Conservation (phyloP, 441 rosid species). For the Adansonia grandidieri region DNA sequence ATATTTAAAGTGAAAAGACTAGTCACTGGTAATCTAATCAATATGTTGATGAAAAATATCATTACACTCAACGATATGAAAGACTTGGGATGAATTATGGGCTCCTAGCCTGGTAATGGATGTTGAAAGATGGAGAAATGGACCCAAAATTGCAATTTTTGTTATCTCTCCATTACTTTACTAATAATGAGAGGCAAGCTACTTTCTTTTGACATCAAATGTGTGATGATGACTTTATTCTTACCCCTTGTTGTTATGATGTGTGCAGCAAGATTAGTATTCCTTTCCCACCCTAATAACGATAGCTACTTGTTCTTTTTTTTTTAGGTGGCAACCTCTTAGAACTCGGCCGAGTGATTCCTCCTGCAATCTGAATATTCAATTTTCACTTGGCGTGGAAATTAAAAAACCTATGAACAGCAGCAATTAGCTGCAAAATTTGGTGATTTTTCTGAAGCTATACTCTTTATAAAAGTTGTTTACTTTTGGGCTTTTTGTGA, state of each 20-base stretch:
- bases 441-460: constrained; percentile 93
- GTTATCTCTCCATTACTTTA: not conserved
- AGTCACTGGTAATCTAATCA: too few species aligned
- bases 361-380: constrained; percentile 97
- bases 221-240: not conserved
- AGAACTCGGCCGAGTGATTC: constrained; percentile 84
- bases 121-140: not conserved
- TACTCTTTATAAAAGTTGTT: constrained; percentile 13
- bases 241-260: not conserved
- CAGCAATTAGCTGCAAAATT: constrained; percentile 77
- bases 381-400: constrained; percentile 92
- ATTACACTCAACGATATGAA: too few species aligned
- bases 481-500: constrained; percentile 14
- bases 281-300: constrained; percentile 8
- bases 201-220: not conserved
- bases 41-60: too few species aligned
- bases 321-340: constrained; percentile 78
- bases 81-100: too few species aligned
- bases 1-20: too few species aligned
- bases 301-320: not conserved
- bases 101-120: not conserved
- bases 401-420: constrained; percentile 86
- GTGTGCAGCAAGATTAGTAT: constrained; percentile 2
- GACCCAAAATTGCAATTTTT: not conserved
- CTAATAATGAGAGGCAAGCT: not conserved